Percentiles rank a stretch among this genome's conserved stretches.
Evolutionary conservation across 2,329 filamentous ascomycete species (phyloP).

Genomic region (Colletotrichum limetticola): DNA sequence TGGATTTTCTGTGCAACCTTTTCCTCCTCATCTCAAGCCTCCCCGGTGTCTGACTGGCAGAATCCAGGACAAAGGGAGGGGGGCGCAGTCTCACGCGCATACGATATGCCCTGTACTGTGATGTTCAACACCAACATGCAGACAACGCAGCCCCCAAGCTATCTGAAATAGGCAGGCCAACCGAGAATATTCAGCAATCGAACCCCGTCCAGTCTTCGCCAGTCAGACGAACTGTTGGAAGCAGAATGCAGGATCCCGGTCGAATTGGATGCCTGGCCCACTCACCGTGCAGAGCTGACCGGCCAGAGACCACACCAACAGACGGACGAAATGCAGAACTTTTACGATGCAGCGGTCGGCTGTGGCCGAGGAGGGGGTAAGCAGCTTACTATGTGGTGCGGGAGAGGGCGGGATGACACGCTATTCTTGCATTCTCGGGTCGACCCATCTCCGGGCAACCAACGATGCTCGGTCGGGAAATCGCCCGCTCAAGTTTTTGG

Average conservation of each 20-base stretch:
- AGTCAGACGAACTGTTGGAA: constrained; percentile 2
- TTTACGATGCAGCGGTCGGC: not conserved
- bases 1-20: not conserved
- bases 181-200: not conserved
- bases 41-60: constrained; percentile 4
- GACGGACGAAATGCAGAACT: not conserved
- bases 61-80: not conserved
- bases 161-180: constrained; percentile 17
- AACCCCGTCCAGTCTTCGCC: not conserved
- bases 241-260: not conserved
- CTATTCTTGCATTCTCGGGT: constrained; percentile 5
- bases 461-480: not conserved
- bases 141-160: constrained; percentile 6
- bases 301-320: constrained; percentile 2
- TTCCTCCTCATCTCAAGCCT: not conserved
- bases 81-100: constrained; percentile 26
- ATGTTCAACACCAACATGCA: not conserved
- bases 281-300: not conserved
- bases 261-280: not conserved
- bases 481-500: not conserved
- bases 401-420: constrained; percentile 8
- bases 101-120: not conserved
- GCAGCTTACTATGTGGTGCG: not conserved
- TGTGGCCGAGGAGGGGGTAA: constrained; percentile 1
- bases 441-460: not conserved